These are phyloP conservation scores for Viola odorata DNA, from an alignment of 345 rosid genomes.

Conservation along the genomic window DNA sequence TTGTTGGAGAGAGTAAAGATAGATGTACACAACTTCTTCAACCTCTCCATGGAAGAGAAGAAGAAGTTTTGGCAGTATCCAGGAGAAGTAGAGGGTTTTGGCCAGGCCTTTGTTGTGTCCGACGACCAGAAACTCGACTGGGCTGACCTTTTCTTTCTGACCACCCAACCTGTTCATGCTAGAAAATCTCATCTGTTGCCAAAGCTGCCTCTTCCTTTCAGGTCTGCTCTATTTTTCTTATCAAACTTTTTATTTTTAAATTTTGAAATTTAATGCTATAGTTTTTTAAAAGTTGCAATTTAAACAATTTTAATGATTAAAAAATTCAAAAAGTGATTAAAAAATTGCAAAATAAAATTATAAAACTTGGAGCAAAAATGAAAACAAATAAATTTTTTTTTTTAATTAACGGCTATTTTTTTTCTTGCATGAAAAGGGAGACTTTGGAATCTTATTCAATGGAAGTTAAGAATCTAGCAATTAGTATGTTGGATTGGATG, in stretches of 20 bases:
- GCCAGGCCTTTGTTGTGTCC: conserved; percentile 27
- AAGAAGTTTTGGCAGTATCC: conserved; percentile 19
- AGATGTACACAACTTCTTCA: conserved; percentile 23
- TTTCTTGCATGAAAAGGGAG: conserved; percentile 7
- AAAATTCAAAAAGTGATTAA: background rate
- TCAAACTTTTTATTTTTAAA: no score
- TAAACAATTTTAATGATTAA: no score
- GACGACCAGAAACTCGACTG: conserved; percentile 32
- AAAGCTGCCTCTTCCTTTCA: conserved; percentile 21
- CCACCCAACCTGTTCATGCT: conserved; percentile 11
- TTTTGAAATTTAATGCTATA: no score
- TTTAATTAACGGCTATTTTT: background rate
- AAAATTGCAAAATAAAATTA: background rate
- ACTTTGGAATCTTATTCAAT: conserved; percentile 16
- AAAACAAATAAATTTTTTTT: no score
- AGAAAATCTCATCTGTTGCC: conserved; percentile 31
- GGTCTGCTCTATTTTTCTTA: conserved; percentile 7
- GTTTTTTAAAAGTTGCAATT: no score
- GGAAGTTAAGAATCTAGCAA: conserved; percentile 16
- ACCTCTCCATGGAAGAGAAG: conserved; percentile 31
- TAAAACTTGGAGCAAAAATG: background rate
- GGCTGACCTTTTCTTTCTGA: conserved; percentile 23
- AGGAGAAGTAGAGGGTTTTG: conserved; percentile 31
- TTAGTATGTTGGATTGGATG: conserved; percentile 11
- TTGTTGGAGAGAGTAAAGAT: conserved; percentile 24